Percentiles rank a stretch among this genome's conserved stretches.
Evolutionary conservation across 257 asterid genomes (phyloP).

Genomic region (Fraxinus pennsylvanica): DNA sequence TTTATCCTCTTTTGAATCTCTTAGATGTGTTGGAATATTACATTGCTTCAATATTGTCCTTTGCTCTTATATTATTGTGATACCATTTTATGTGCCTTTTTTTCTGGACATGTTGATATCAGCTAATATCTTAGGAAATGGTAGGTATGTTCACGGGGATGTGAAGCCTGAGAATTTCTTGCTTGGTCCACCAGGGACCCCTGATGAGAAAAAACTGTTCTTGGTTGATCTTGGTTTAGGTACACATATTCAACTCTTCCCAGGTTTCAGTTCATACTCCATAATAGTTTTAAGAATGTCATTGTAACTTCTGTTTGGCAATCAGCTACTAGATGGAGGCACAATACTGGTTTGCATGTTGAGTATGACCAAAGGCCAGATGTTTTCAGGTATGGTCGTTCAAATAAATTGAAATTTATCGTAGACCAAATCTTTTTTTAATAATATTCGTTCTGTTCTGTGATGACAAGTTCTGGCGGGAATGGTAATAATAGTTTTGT

Average conservation of each 20-base stretch:
- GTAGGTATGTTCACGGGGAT: conserved; percentile 65
- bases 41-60: background rate
- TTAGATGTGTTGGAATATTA: background rate
- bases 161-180: conserved; percentile 72
- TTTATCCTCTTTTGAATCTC: background rate
- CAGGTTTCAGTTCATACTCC: conserved; percentile 15
- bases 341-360: conserved; percentile 59
- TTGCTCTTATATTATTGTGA: background rate
- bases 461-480: conserved; percentile 3
- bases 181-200: conserved; percentile 59
- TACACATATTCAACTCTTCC: conserved; percentile 27
- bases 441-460: background rate
- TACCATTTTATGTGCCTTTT: conserved; percentile 3
- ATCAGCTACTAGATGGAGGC: conserved; percentile 80
- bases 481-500: conserved; percentile 27
- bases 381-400: conserved; percentile 58
- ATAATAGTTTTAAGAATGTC: conserved; percentile 9
- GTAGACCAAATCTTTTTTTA: background rate
- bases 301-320: conserved; percentile 14
- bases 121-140: conserved; percentile 24
- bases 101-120: background rate
- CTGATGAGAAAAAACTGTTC: conserved; percentile 56
- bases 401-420: background rate
- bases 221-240: conserved; percentile 75
- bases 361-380: conserved; percentile 88